Conservation (phyloP, 805 yeast genomes). For the Candida maris region DNA sequence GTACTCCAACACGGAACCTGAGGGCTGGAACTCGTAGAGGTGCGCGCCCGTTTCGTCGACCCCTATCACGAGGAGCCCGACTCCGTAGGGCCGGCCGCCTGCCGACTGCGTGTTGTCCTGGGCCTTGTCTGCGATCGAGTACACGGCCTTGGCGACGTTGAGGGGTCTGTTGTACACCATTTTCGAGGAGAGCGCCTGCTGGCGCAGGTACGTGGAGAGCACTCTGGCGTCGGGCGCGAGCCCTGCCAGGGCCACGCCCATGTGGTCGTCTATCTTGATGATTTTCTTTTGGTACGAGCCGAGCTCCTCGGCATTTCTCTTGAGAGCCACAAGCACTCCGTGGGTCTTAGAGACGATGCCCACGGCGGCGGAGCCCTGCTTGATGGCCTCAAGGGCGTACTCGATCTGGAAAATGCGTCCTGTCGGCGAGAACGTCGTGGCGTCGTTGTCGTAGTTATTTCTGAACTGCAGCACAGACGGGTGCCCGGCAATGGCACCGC, state of each 20-base stretch:
- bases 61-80: slow-evolving; percentile 87
- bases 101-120: slow-evolving; percentile 94
- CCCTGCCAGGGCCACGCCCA: slow-evolving; percentile 96
- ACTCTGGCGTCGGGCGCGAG: slow-evolving; percentile 98
- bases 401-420: slow-evolving; percentile 89
- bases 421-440: slow-evolving; percentile 95
- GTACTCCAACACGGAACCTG: slow-evolving; percentile 89
- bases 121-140: slow-evolving; percentile 90
- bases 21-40: slow-evolving; percentile 90
- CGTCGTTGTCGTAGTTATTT: slow-evolving; percentile 97
- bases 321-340: slow-evolving; percentile 90
- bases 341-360: slow-evolving; percentile 84
- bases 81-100: slow-evolving; percentile 98
- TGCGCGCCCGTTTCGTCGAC: slow-evolving; percentile 94
- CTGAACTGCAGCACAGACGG: slow-evolving; percentile 56
- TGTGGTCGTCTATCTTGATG: slow-evolving; percentile 85
- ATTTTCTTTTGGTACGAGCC: slow-evolving; percentile 96
- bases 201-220: slow-evolving; percentile 80
- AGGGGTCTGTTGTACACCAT: slow-evolving; percentile 84
- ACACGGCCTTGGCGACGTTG: slow-evolving; percentile 77
- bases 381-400: slow-evolving; percentile 91
- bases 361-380: slow-evolving; percentile 96
- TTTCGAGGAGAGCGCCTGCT: slow-evolving; percentile 84
- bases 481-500: too few species aligned
- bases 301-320: slow-evolving; percentile 94